Evolutionary conservation across 176 grass and related monocot species (phyloP), one percentile per base, ranked within the genome.

Genomic region (Lolium rigidum): DNA sequence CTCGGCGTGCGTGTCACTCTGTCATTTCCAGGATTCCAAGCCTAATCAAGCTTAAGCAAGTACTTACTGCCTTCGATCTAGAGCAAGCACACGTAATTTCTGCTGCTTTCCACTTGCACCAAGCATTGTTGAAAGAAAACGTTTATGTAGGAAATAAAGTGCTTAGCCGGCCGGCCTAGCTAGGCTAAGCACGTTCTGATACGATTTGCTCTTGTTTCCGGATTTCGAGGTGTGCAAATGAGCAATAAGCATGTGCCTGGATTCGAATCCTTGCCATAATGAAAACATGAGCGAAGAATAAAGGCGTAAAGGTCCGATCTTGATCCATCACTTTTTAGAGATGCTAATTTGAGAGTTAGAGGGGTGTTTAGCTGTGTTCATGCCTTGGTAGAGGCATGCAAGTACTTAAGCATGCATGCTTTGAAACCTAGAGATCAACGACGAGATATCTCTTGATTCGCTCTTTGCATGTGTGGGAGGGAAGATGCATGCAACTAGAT

Each of bases 111-210:
- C 44, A 66, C 47, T 14, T 3, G 16, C 18, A 15, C 5, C 1
- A 20, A 6, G 17, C 24, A 13, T 22, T 2, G 3, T 16, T 55
- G 18, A 39, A 46, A 47, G 62, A 0, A 70, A 44, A 25, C 43
- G 37, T 68, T 13, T 48, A 68, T 54, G 14, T 28, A 28, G 77
- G 82, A 10, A n/a, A 41, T 70, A 85, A 89, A 89, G 70, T 68
- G 69, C 58, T 51, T 2, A 18, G 38, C 62, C 86, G 72, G 77
- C 69, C 88, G 82, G 78, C 59, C 77, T 79, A 86, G 46, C 46
- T 85, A 66, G 3, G 2, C 3, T 62, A 64, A 71, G 63, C 70
- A 86, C 70, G 50, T 43, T 69, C 22, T 67, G 74, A 38, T 80
- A 65, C 4, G 16, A 15, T 65, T 31, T 62, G 9, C 52, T 61